These are phyloP conservation scores for Micractinium conductrix DNA, from an alignment of 139 green algal genomes.

Conservation along the genomic window DNA sequence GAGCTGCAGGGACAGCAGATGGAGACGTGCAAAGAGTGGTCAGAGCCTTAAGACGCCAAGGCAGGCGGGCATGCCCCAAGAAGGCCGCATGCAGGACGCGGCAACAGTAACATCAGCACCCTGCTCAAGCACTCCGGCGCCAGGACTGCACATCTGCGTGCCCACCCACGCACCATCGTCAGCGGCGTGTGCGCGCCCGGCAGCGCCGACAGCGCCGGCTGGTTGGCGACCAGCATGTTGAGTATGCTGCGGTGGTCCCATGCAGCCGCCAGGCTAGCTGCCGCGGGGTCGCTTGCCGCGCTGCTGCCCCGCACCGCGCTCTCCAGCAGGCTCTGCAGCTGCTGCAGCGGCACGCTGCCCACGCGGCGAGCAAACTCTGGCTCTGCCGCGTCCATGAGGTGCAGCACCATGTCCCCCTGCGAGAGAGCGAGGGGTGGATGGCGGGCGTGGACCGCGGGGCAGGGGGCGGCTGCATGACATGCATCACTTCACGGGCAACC, in stretches of 20 bases:
- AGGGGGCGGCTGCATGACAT: neutral
- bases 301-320: conserved; percentile 64
- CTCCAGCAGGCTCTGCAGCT: conserved; percentile 89
- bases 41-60: no score
- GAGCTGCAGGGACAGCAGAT: neutral
- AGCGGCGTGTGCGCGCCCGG: conserved; percentile 16
- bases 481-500: no score
- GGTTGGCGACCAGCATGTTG: conserved; percentile 58
- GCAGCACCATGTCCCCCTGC: conserved; percentile 85
- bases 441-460: no score
- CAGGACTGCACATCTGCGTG: no score
- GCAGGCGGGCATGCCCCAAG: no score
- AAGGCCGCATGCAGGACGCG: no score
- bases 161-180: conserved; percentile 8
- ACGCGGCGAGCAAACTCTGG: conserved; percentile 74
- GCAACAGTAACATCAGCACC: no score
- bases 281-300: conserved; percentile 62
- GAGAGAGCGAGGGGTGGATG: no score
- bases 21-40: no score
- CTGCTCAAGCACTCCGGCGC: no score
- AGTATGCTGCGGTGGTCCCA: conserved; percentile 70
- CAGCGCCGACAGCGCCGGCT: conserved; percentile 10
- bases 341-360: conserved; percentile 64
- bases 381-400: conserved; percentile 81
- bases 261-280: conserved; percentile 69